Evolutionary conservation across 768 basidiomycete genomes (phyloP).

Genomic region (Rhodotorula toruloides): DNA sequence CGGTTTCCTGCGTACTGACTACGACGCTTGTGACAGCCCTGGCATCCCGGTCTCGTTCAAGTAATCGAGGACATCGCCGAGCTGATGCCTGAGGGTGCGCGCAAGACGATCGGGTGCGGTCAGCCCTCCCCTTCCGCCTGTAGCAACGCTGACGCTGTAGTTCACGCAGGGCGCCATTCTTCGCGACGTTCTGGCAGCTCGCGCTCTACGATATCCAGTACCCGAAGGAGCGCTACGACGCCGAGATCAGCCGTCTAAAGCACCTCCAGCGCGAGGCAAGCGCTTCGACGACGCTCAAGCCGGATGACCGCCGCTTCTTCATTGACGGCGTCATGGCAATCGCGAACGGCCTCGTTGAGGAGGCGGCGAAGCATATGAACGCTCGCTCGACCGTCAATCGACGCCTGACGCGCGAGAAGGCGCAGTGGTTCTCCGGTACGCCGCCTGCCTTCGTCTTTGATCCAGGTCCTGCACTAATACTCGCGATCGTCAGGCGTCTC

Average conservation of each 20-base stretch:
- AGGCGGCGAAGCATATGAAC: constrained; percentile 20
- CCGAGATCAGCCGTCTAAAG: constrained; percentile 57
- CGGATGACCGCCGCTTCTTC: constrained; percentile 25
- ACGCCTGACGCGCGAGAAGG: constrained; percentile 32
- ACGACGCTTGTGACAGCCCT: too few species aligned
- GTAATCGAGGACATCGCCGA: constrained; percentile 71
- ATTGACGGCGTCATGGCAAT: constrained; percentile 18
- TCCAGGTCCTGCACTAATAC: constrained; percentile 36
- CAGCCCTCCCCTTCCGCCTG: background rate
- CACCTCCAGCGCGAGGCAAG: constrained; percentile 47
- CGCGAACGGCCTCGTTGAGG: constrained; percentile 18
- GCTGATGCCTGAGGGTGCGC: constrained; percentile 61
- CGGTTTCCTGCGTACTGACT: too few species aligned
- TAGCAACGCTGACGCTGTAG: constrained; percentile 9
- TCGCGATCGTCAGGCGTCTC: constrained; percentile 5
- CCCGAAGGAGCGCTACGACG: constrained; percentile 70
- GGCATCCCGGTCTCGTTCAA: constrained; percentile 67
- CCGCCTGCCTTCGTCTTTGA: constrained; percentile 40
- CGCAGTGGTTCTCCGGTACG: constrained; percentile 27
- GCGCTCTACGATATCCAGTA: constrained; percentile 82
- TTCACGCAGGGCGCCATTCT: constrained; percentile 71
- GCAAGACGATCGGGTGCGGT: constrained; percentile 65
- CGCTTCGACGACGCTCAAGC: background rate
- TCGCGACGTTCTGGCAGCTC: constrained; percentile 93
- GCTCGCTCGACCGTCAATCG: constrained; percentile 48